These are phyloP conservation scores for Penicillium bialowiezense DNA, from an alignment of 495 filamentous ascomycete species.

Conservation along the genomic window DNA sequence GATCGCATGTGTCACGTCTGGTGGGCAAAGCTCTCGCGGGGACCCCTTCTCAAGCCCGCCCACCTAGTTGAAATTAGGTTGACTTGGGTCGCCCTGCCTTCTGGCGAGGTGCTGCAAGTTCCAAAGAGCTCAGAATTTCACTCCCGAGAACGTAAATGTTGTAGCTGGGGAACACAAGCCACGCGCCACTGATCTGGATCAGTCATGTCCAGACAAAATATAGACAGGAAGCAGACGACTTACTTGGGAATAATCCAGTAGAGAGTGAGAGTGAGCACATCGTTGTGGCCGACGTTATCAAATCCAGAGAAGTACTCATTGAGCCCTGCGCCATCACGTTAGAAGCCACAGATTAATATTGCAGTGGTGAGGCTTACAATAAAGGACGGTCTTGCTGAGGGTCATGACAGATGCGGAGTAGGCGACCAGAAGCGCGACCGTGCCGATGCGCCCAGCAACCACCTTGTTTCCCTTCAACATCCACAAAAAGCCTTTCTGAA, in stretches of 20 bases:
- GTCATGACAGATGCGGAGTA: constrained; percentile 77
- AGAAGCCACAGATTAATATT: background rate
- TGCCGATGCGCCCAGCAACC: constrained; percentile 58
- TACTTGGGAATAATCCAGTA: constrained; percentile 83
- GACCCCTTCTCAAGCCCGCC: too few relatives aligned
- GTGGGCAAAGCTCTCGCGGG: too few relatives aligned
- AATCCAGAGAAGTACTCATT: constrained; percentile 78
- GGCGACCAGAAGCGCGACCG: constrained; percentile 61
- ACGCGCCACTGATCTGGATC: constrained; percentile 59
- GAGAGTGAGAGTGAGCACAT: constrained; percentile 50
- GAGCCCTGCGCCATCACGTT: constrained; percentile 50
- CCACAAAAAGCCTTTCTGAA: constrained; percentile 35
- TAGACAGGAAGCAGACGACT: constrained; percentile 29
- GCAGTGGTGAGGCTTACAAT: constrained; percentile 56
- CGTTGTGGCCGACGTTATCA: constrained; percentile 77
- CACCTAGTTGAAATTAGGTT: constrained; percentile 13
- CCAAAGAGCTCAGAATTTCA: constrained; percentile 68
- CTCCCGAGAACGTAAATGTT: constrained; percentile 65
- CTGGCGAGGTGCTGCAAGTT: constrained; percentile 40
- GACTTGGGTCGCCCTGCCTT: constrained; percentile 35
- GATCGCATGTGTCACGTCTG: background rate
- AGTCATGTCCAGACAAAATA: background rate
- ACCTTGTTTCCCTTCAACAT: constrained; percentile 48
- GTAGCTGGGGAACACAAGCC: constrained; percentile 71
- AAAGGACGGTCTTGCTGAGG: constrained; percentile 81